Conservation (phyloP, 345 rosid species). For the Noccaea bulbosa region DNA sequence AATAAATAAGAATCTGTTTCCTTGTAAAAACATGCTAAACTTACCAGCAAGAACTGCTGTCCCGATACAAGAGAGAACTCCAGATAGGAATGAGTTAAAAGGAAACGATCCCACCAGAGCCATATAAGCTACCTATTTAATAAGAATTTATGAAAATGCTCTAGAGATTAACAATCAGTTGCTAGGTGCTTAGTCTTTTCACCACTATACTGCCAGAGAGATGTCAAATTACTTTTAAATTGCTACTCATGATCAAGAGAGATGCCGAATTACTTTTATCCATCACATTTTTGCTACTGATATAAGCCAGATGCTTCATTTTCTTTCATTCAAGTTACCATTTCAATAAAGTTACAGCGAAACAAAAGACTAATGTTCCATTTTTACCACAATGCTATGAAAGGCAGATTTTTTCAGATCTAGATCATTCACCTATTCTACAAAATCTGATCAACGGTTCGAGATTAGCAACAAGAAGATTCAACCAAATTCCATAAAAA, state of each 20-base stretch:
- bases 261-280: not conserved
- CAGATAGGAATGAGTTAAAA: conserved; percentile 99
- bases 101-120: conserved; percentile 97
- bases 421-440: conserved; percentile 4
- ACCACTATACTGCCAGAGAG: not conserved
- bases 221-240: not conserved
- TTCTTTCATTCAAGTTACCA: not conserved
- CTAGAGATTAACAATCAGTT: conserved; percentile 2
- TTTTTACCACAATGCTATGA: not conserved
- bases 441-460: not conserved
- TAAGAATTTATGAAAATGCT: not conserved
- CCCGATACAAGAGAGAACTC: conserved; percentile 93
- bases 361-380: not conserved
- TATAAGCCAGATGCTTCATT: conserved; percentile 4
- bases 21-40: conserved; percentile 26
- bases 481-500: not conserved
- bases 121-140: conserved; percentile 84
- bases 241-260: not conserved
- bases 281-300: not conserved
- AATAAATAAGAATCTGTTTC: not conserved
- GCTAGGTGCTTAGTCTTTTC: not conserved
- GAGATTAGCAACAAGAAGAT: not conserved
- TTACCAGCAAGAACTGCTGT: conserved; percentile 98
- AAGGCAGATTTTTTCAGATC: conserved; percentile 1
- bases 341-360: not conserved